Conservation (phyloP, 2,329 filamentous ascomycete species). For the Pyricularia grisea region DNA sequence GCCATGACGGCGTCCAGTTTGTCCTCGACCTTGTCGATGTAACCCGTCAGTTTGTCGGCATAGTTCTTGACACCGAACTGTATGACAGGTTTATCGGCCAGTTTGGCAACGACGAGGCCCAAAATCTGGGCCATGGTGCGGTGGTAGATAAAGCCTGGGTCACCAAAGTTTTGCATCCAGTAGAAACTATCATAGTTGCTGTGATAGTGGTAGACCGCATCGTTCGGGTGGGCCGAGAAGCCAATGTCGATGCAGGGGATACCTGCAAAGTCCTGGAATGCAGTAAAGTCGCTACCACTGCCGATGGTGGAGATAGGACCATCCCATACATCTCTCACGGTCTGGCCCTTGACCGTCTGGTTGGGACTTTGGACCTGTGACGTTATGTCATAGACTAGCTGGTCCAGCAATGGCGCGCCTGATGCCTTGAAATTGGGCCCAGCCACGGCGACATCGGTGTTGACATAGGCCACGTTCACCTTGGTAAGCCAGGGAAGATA, state of each 20-base stretch:
- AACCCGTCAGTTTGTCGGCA: conserved; percentile 41
- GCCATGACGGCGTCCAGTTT: conserved; percentile 28
- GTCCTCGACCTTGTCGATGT: conserved; percentile 40
- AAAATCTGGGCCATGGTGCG: conserved; percentile 56
- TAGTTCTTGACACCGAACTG: conserved; percentile 58
- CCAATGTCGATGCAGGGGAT: conserved; percentile 56
- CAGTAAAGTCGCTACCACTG: conserved; percentile 65
- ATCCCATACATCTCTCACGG: conserved; percentile 58
- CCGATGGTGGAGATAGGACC: conserved; percentile 57
- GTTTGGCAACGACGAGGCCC: conserved; percentile 48
- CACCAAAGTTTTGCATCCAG: conserved; percentile 80
- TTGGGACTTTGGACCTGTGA: conserved; percentile 60
- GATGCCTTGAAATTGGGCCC: conserved; percentile 55
- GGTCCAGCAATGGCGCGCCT: conserved; percentile 68
- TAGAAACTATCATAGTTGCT: conserved; percentile 84
- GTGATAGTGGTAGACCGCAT: conserved; percentile 72
- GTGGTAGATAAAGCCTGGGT: conserved; percentile 59
- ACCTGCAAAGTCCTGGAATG: conserved; percentile 64
- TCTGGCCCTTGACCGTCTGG: conserved; percentile 60
- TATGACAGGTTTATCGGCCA: conserved; percentile 53
- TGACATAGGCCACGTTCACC: conserved; percentile 72
- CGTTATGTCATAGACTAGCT: conserved; percentile 59
- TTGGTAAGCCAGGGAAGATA: conserved; percentile 70
- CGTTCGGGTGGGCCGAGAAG: conserved; percentile 34
- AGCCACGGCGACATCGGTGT: conserved; percentile 67